Conservation (phyloP, 768 basidiomycete genomes). For the Mrakia hoshinonis region DNA sequence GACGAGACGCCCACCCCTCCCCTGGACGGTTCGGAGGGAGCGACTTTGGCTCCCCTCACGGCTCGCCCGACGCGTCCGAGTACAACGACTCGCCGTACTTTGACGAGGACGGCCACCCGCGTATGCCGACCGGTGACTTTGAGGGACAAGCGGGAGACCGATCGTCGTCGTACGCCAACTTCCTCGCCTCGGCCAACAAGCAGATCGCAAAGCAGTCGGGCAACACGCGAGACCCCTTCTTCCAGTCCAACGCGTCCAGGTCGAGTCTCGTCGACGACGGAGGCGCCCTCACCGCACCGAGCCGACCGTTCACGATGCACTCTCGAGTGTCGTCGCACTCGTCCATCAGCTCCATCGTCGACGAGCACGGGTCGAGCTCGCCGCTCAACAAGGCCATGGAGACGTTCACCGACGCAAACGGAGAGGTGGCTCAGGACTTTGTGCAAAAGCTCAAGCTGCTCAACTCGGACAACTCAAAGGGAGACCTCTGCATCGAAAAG, state of each 20-base stretch:
- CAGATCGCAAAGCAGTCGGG: slow-evolving; percentile 63
- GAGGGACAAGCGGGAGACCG: slow-evolving; percentile 26
- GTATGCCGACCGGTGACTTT: background rate
- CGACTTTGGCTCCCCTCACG: slow-evolving; percentile 3
- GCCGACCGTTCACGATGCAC: slow-evolving; percentile 70
- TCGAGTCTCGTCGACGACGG: slow-evolving; percentile 26
- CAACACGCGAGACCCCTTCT: slow-evolving; percentile 59
- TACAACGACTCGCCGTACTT: slow-evolving; percentile 20
- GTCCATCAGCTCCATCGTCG: slow-evolving; percentile 86
- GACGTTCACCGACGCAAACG: slow-evolving; percentile 85
- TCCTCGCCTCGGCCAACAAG: slow-evolving; percentile 70
- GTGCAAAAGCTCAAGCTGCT: slow-evolving; percentile 71
- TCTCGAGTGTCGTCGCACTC: slow-evolving; percentile 45
- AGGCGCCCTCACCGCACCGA: slow-evolving; percentile 45
- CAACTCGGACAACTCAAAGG: slow-evolving; percentile 77
- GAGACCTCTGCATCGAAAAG: slow-evolving; percentile 84
- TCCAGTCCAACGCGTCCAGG: slow-evolving; percentile 46
- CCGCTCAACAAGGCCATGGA: slow-evolving; percentile 78
- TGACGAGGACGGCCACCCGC: slow-evolving; percentile 16
- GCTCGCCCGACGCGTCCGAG: slow-evolving; percentile 17
- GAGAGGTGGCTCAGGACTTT: slow-evolving; percentile 80
- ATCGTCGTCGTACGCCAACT: slow-evolving; percentile 54
- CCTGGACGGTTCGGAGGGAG: slow-evolving; percentile 21
- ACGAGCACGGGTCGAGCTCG: slow-evolving; percentile 73
- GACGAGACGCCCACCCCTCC: slow-evolving; percentile 10